A percentile compares a stretch with the other conserved stretches of the same genome.
phyloP scores from a whole-genome alignment of 192 early-diverging fungal genomes.

The Podila epigama region DNA sequence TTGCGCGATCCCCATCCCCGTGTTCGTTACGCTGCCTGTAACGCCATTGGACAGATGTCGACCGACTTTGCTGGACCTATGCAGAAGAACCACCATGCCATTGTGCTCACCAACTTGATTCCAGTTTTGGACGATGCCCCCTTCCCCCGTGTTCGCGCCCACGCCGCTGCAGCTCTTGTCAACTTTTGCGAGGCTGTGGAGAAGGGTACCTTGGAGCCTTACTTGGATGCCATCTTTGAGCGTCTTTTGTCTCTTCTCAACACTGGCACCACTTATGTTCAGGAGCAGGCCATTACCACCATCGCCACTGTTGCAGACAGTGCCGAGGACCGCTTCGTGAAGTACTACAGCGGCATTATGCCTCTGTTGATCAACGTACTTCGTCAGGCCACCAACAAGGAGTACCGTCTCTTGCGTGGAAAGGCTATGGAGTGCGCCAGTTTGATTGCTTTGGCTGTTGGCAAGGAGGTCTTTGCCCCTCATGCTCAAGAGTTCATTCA shows the following conservation, averaged over 20 bases:
- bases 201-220: conserved; percentile 83
- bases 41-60: conserved; percentile 96
- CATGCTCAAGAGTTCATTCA: conserved; percentile 83
- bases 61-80: conserved; percentile 89
- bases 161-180: conserved; percentile 95
- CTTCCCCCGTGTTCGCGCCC: conserved; percentile 83
- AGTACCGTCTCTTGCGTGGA: conserved; percentile 91
- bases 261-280: conserved; percentile 89
- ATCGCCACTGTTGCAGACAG: conserved; percentile 96
- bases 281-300: conserved; percentile 98
- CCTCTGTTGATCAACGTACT: conserved; percentile 91
- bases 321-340: conserved; percentile 84
- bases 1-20: conserved; percentile 90
- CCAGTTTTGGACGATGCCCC: conserved; percentile 79
- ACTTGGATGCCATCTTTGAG: conserved; percentile 89
- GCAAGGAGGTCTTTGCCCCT: conserved; percentile 83
- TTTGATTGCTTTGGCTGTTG: conserved; percentile 90
- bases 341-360: conserved; percentile 95
- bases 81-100: conserved; percentile 75
- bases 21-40: conserved; percentile 95
- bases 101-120: conserved; percentile 77
- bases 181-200: conserved; percentile 94
- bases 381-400: conserved; percentile 77
- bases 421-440: conserved; percentile 98
- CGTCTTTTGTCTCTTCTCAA: conserved; percentile 84